Evolutionary conservation across 176 grass and related monocot species (phyloP).

Genomic region (Aegilops speltoides): DNA sequence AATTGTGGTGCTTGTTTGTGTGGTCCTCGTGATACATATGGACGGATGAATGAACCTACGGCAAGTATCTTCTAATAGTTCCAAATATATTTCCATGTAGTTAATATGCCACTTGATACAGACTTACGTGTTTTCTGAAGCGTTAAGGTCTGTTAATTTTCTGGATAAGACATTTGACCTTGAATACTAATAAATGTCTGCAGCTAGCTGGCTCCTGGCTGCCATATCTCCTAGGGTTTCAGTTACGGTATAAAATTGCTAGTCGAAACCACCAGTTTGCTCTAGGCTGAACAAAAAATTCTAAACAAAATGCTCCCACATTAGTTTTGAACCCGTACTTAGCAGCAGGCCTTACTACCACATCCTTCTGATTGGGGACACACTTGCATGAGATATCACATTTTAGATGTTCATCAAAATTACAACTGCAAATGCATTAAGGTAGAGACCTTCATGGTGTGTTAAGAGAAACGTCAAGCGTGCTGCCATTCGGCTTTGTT

Average conservation of each 20-base stretch:
- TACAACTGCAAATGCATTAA: background rate
- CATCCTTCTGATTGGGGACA: background rate
- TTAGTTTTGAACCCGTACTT: too few species aligned
- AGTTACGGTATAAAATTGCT: too few species aligned
- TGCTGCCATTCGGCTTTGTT: background rate
- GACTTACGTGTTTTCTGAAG: background rate
- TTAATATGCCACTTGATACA: background rate
- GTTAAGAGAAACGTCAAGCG: background rate
- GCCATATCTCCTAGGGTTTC: too few species aligned
- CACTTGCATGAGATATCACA: background rate
- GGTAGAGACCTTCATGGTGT: background rate
- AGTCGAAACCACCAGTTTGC: too few species aligned
- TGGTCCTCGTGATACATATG: constrained; percentile 91
- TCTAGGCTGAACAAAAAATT: too few species aligned
- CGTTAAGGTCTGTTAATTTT: background rate
- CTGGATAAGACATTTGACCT: background rate
- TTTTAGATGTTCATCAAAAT: background rate
- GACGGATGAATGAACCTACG: constrained; percentile 80
- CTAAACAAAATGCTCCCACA: too few species aligned
- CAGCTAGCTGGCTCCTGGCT: too few species aligned
- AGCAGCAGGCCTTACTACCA: too few species aligned
- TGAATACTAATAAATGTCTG: background rate
- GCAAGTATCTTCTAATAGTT: constrained; percentile 33
- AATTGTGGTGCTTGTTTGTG: constrained; percentile 88
- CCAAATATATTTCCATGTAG: background rate